These are phyloP conservation scores for Aspergillus sp. DNA, from an alignment of 2,329 filamentous ascomycete species.

Conservation along the genomic window DNA sequence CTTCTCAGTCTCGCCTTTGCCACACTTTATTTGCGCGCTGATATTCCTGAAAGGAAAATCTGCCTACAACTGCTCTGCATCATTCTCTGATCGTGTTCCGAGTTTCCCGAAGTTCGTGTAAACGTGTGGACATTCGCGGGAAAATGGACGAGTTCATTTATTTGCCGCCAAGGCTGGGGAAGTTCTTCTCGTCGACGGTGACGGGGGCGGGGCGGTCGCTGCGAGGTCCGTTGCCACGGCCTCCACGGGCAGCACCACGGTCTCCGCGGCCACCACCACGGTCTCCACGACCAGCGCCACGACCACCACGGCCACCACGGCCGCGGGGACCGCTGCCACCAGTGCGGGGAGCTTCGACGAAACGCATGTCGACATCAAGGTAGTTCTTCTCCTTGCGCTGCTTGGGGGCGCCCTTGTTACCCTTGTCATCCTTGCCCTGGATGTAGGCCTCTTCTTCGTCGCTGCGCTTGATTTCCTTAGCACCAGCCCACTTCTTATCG, in stretches of 20 bases:
- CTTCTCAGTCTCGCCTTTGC: constrained; percentile 13
- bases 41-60: neutral
- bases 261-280: constrained; percentile 23
- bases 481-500: constrained; percentile 90
- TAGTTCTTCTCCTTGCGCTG: constrained; percentile 90
- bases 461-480: constrained; percentile 63
- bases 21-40: constrained; percentile 6
- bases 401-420: constrained; percentile 66
- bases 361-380: constrained; percentile 84
- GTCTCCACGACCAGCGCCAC: constrained; percentile 22
- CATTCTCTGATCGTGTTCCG: constrained; percentile 4
- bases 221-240: constrained; percentile 23
- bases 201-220: constrained; percentile 27
- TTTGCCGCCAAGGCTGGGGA: constrained; percentile 45
- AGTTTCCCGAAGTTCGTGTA: constrained; percentile 1
- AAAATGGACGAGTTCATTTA: constrained; percentile 19
- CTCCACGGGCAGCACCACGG: constrained; percentile 23
- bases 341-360: constrained; percentile 61
- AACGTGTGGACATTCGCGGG: neutral
- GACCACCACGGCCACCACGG: constrained; percentile 42
- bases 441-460: constrained; percentile 72
- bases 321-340: constrained; percentile 35
- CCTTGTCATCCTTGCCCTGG: constrained; percentile 71
- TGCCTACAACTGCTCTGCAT: constrained; percentile 4
- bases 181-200: constrained; percentile 48